Percentiles rank a stretch among this genome's conserved stretches.
Conservation (phyloP, 441 rosid genomes). For the Isatis lusitanica region DNA sequence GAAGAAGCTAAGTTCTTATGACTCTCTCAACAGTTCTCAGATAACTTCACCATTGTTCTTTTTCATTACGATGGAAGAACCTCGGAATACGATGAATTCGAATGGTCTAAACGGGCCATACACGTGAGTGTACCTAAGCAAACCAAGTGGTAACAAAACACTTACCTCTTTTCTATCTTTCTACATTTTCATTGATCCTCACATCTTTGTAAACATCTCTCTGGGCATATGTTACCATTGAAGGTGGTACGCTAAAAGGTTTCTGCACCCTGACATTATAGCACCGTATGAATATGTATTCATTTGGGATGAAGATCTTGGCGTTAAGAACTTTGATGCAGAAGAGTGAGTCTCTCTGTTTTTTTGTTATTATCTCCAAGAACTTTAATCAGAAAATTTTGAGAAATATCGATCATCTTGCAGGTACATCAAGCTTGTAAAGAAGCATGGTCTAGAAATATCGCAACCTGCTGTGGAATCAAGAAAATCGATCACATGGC, state of each 20-base stretch:
- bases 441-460: slow-evolving; percentile 83
- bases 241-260: slow-evolving; percentile 99
- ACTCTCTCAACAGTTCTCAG: slow-evolving; percentile 66
- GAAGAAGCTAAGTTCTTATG: slow-evolving; percentile 1
- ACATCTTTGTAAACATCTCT: not conserved
- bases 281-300: slow-evolving; percentile 91
- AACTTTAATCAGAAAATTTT: not conserved
- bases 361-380: not conserved
- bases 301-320: slow-evolving; percentile 96
- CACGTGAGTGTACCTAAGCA: slow-evolving; percentile 79
- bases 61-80: slow-evolving; percentile 90
- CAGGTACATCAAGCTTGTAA: slow-evolving; percentile 78
- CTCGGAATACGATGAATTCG: slow-evolving; percentile 89
- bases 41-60: slow-evolving; percentile 71
- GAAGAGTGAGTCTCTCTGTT: slow-evolving; percentile 62
- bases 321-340: slow-evolving; percentile 84
- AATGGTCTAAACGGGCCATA: slow-evolving; percentile 89
- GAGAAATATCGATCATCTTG: not conserved
- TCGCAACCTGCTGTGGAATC: slow-evolving; percentile 95
- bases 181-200: not conserved
- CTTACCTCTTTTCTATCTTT: not conserved
- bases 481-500: slow-evolving; percentile 72
- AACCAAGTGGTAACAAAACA: slow-evolving; percentile 64
- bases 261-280: slow-evolving; percentile 90
- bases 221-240: not conserved